Conservation (phyloP, 208 protist species). For the Acanthamoeba divionensis region DNA sequence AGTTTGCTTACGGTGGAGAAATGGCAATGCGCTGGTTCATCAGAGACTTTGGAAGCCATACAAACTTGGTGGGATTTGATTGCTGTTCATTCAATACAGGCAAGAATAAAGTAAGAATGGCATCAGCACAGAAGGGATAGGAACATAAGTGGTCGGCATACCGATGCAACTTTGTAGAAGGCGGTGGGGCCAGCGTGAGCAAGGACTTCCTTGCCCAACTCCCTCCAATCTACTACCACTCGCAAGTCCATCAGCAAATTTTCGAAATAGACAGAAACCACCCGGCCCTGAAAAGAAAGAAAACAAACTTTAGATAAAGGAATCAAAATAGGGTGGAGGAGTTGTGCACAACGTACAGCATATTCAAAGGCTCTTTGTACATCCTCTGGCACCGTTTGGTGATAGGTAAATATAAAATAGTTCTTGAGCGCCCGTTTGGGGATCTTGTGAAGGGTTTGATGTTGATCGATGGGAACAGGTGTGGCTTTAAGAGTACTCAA, state of each 20-base stretch:
- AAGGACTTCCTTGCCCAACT: background rate
- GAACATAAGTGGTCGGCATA: too few species aligned
- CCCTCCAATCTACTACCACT: background rate
- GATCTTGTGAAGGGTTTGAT: too few species aligned
- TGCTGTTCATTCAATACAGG: too few species aligned
- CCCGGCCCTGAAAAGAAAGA: slow-evolving; percentile 1
- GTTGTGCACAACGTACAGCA: background rate
- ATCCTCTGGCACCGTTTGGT: background rate
- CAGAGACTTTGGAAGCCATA: slow-evolving; percentile 20
- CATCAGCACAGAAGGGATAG: too few species aligned
- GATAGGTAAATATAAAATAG: background rate
- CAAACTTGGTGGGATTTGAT: too few species aligned
- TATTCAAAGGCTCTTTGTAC: background rate
- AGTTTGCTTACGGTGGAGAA: background rate
- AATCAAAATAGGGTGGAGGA: background rate
- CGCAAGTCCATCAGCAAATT: background rate
- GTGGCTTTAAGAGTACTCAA: too few species aligned
- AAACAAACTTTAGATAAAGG: background rate
- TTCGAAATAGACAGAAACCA: background rate
- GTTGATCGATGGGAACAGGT: too few species aligned
- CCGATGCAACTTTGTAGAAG: background rate
- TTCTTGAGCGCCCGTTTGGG: too few species aligned
- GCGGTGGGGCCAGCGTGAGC: slow-evolving; percentile 4
- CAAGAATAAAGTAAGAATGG: too few species aligned
- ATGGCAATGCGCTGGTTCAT: background rate